phyloP scores from a whole-genome alignment of 257 asterid species.

The Linaria vulgaris region DNA sequence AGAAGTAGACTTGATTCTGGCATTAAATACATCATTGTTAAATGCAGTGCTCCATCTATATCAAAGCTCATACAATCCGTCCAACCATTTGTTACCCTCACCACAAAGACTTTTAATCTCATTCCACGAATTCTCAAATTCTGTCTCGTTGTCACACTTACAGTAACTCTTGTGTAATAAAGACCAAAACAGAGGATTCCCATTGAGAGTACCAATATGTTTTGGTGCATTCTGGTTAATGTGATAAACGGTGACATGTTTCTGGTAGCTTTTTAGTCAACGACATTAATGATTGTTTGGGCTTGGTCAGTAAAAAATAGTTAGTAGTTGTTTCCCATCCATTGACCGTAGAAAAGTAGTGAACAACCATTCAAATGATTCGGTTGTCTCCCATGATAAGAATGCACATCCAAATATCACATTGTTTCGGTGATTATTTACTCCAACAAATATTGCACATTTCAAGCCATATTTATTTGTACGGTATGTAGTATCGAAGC shows the following conservation, averaged over 20 bases:
- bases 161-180: too few species aligned
- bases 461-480: neutral
- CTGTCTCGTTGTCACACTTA: too few species aligned
- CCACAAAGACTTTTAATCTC: neutral
- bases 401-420: too few species aligned
- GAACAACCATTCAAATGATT: constrained; percentile 1
- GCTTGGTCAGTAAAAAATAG: too few species aligned
- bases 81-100: neutral
- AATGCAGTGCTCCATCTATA: constrained; percentile 1
- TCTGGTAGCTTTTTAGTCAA: too few species aligned
- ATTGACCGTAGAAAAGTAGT: neutral
- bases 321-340: too few species aligned
- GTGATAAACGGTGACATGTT: neutral
- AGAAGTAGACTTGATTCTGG: too few species aligned
- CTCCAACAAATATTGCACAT: constrained; percentile 1
- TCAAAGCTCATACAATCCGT: neutral
- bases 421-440: neutral
- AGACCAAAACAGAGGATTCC: too few species aligned
- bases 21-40: too few species aligned
- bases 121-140: too few species aligned
- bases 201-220: neutral
- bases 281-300: too few species aligned
- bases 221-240: constrained; percentile 3
- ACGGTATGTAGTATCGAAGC: neutral
- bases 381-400: constrained; percentile 1